Evolutionary conservation across 192 early-diverging fungal genomes (phyloP), one percentile per base, ranked within the genome.

Genomic region (Entomortierella chlamydospora): DNA sequence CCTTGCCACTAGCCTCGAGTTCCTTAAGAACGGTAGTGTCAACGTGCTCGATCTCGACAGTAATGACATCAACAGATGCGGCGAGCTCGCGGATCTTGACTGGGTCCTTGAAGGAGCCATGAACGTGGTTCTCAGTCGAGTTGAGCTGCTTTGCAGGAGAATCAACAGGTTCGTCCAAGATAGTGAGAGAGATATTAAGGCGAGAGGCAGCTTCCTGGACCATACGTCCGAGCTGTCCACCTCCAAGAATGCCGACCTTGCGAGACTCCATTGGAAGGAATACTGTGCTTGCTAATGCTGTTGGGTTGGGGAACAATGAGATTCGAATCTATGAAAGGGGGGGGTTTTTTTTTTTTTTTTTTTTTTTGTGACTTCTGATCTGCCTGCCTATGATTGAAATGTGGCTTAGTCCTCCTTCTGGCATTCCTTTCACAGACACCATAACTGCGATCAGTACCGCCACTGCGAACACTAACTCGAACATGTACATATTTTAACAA

Each of bases 151-250:
- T 96, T 34, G 93, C 92, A 0, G 97, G 97, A 18, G 96, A 87
- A 73, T 92, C 87, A 22, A 61, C 62, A 18, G 86, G 89, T 43
- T 83, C 84, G 81, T 99, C 98, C 41, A 99, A 92, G 62, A 98
- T 90, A 25, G 85, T 85, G 56, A 98, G 91, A 10, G 86, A 73
- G 49, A 99, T 77, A 82, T 95, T 95, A 69, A 99, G 89, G 15
- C 97, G 90, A 72, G 92, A 93, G 3, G 96, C 98, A 15, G 97
- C 95, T 81, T 99, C 98, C 42, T 94, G 87, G 73, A 97, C 85
- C 98, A 99, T 99, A 80, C 98, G 90, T 11, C 98, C 98, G 28
- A 99, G 92, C 84, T 99, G 98, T n/a, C 98, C 98, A 42, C 97
- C 88, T 55, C 88, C 88, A 49, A 89, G 84, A 68, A 89, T 82